phyloP scores from a whole-genome alignment of 2,329 filamentous ascomycete genomes.

The Aureobasidium namibiae region DNA sequence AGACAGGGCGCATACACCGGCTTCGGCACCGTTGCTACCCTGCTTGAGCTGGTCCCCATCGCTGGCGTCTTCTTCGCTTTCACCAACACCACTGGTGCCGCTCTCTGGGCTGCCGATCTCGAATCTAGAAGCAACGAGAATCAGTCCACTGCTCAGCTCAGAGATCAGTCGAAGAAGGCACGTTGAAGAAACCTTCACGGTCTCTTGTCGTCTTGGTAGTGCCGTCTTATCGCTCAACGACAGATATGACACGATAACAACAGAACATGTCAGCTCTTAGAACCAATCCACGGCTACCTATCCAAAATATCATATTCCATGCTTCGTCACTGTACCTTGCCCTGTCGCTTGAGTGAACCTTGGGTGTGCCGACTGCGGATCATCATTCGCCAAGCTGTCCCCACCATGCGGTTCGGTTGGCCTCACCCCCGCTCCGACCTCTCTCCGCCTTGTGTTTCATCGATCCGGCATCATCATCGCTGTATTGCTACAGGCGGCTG shows the following conservation, averaged over 20 bases:
- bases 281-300: background rate
- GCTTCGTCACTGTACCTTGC: background rate
- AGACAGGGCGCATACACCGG: constrained; percentile 68
- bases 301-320: background rate
- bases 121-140: constrained; percentile 20
- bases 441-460: constrained; percentile 2
- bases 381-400: constrained; percentile 8
- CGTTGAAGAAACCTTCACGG: background rate
- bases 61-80: constrained; percentile 78
- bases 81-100: constrained; percentile 86
- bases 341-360: background rate
- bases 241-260: background rate
- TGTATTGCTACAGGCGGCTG: background rate
- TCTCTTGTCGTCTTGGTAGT: background rate
- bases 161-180: constrained; percentile 23
- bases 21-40: constrained; percentile 68
- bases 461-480: background rate
- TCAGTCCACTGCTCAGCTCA: constrained; percentile 24
- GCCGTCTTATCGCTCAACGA: background rate
- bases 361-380: background rate
- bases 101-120: constrained; percentile 75
- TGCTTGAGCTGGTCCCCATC: constrained; percentile 79
- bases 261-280: background rate
- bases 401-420: background rate
- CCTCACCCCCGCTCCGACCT: constrained; percentile 8